A percentile compares a stretch with the other conserved stretches of the same genome.
phyloP scores from a whole-genome alignment of 2,329 filamentous ascomycete species.

The Cercospora beticola region DNA sequence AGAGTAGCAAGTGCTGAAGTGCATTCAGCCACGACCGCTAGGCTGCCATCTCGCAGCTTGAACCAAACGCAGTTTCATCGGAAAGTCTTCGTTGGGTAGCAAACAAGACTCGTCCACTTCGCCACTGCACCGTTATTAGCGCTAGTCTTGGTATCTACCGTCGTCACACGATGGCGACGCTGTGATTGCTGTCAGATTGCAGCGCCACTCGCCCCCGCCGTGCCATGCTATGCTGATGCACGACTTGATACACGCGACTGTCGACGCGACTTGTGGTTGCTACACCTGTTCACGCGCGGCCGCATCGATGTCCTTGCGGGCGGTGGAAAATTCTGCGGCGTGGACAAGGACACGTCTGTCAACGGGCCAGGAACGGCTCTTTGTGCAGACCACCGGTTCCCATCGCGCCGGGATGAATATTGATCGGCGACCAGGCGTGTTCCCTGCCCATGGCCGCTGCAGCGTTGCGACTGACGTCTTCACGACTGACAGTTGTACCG shows the following conservation, averaged over 20 bases:
- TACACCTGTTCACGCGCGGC: background rate
- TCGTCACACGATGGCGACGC: background rate
- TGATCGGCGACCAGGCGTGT: background rate
- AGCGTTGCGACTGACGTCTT: background rate
- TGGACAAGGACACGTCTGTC: background rate
- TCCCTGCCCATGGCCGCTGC: background rate
- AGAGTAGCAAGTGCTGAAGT: background rate
- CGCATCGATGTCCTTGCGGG: background rate
- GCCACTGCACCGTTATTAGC: background rate
- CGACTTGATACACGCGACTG: background rate
- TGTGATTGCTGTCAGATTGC: background rate
- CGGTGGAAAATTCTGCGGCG: background rate
- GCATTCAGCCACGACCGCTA: background rate
- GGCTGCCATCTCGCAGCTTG: background rate
- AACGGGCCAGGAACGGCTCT: background rate
- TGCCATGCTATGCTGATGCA: background rate
- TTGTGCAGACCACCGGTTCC: background rate
- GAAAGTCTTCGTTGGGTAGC: background rate
- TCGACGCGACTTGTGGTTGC: background rate
- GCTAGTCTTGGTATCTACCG: background rate
- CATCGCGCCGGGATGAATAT: background rate
- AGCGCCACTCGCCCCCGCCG: background rate
- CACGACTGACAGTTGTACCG: background rate
- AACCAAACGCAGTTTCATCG: background rate
- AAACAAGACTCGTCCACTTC: background rate